Base-by-base conservation (phyloP, 352 stramenopile species). In the Phytophthora vignae region DNA sequence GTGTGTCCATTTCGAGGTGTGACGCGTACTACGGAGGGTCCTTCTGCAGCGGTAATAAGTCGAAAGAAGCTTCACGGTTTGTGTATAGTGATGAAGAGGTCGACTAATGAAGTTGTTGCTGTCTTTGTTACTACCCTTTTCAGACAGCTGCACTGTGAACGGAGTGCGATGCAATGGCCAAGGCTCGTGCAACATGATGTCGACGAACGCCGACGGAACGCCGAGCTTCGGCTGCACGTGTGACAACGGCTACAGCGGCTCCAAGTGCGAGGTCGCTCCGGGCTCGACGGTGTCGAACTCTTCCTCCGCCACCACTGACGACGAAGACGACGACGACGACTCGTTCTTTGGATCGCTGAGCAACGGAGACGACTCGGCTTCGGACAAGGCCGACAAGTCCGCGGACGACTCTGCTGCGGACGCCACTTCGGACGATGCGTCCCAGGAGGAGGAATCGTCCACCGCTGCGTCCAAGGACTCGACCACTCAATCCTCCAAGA, bases 81-180 rank as follows among this genome's bases (percentile, higher is more conserved):
- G 17, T 33, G 15, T 17, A 29, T 2, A 22, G 12, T 22, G 17
- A 19, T 27, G 12, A 49, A 14, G 48, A 38, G 53, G 60, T 46
- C 60, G 15, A 33, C 29, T 6, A 4, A 42, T 15, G 14, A 54
- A 19, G n/a, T n/a, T n/a, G n/a, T n/a, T n/a, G n/a, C n/a, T n/a
- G n/a, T n/a, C n/a, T 10, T 42, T 17, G 5, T 56, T 22, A 4
- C 12, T 62, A 22, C 27, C 7, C 27, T 42, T 1, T 6, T 10
- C 25, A 90, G 83, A 74, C 21, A 65, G 64, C n/a, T 92, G 83
- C 65, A 79, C 69, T 42, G 61, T 69, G n/a, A 81, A 88, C 44
- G 84, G 83, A 53, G 72, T 81, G 74, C 85, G 84, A 75, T 96
- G 89, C 74, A 94, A 94, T 68, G 87, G 81, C 55, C 83, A 88